Evolutionary conservation across 371 early-diverging fungal species (phyloP).

Genomic region (Entomophthora muscae): DNA sequence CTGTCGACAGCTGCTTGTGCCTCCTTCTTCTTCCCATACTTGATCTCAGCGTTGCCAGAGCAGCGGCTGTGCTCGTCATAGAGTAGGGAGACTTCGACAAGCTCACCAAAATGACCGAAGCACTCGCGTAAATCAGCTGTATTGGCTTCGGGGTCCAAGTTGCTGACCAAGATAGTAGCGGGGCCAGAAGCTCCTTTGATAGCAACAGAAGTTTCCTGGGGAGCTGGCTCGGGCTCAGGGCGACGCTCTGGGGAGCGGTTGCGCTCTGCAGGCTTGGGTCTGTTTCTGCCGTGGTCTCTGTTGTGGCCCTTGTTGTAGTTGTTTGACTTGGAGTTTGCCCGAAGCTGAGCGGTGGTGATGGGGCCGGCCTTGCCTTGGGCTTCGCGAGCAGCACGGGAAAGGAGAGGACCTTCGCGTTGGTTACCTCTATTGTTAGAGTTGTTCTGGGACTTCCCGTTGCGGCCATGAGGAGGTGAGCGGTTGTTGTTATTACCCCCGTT

Average conservation of each 20-base stretch:
- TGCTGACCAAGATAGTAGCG: neutral
- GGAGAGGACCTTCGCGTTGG: neutral
- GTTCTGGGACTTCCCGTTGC: neutral
- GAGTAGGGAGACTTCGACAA: neutral
- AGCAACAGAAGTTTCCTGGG: neutral
- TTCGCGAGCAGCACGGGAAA: neutral
- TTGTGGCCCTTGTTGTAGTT: too few relatives aligned
- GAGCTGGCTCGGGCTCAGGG: neutral
- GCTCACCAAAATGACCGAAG: neutral
- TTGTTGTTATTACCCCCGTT: neutral
- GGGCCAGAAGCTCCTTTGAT: neutral
- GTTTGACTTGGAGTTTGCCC: neutral
- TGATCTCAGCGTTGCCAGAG: neutral
- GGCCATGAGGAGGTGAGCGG: neutral
- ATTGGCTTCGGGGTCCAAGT: neutral
- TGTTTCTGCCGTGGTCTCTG: too few relatives aligned
- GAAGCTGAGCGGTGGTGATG: neutral
- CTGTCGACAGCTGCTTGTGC: neutral
- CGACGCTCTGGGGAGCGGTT: neutral
- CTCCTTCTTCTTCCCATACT: neutral
- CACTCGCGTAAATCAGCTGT: neutral
- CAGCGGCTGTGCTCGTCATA: constrained; percentile 1
- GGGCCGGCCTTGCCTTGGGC: neutral
- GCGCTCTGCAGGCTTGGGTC: neutral
- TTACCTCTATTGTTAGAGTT: neutral